These are phyloP conservation scores for Mucor indicus DNA, from an alignment of 371 early-diverging fungal genomes.

Conservation along the genomic window DNA sequence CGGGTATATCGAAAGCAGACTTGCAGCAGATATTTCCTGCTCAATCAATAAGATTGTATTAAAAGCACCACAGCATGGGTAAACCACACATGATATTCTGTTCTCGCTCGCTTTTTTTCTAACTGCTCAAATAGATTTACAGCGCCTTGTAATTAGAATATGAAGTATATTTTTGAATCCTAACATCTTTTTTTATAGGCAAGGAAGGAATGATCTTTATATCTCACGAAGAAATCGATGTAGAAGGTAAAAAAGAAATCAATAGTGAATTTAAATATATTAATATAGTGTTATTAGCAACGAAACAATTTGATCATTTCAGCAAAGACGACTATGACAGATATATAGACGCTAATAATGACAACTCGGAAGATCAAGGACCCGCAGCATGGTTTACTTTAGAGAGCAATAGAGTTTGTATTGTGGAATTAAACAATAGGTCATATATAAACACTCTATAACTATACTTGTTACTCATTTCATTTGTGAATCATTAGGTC, in stretches of 20 bases:
- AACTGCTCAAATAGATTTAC: slow-evolving; percentile 10
- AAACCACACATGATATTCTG: too few species aligned
- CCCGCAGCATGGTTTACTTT: slow-evolving; percentile 21
- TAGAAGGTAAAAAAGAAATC: slow-evolving; percentile 6
- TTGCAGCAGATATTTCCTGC: slow-evolving; percentile 13
- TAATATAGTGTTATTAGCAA: neutral
- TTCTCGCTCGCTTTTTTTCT: neutral
- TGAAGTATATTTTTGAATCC: neutral
- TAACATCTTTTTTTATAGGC: neutral
- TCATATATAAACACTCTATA: neutral
- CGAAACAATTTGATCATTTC: slow-evolving; percentile 12
- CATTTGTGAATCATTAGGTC: too few species aligned
- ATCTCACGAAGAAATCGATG: slow-evolving; percentile 14
- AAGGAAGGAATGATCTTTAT: slow-evolving; percentile 23
- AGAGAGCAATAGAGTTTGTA: neutral
- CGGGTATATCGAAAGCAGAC: slow-evolving; percentile 14
- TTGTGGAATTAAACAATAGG: slow-evolving; percentile 4
- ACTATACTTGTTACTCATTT: too few species aligned
- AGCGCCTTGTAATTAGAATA: slow-evolving; percentile 10
- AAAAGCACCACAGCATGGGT: slow-evolving; percentile 21
- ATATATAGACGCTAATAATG: slow-evolving; percentile 1
- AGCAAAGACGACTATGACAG: slow-evolving; percentile 13
- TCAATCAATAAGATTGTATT: slow-evolving; percentile 15
- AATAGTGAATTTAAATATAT: neutral
- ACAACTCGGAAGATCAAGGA: slow-evolving; percentile 9